phyloP scores from a whole-genome alignment of 2,329 filamentous ascomycete genomes.

The Myriosclerotinia duriaeana region DNA sequence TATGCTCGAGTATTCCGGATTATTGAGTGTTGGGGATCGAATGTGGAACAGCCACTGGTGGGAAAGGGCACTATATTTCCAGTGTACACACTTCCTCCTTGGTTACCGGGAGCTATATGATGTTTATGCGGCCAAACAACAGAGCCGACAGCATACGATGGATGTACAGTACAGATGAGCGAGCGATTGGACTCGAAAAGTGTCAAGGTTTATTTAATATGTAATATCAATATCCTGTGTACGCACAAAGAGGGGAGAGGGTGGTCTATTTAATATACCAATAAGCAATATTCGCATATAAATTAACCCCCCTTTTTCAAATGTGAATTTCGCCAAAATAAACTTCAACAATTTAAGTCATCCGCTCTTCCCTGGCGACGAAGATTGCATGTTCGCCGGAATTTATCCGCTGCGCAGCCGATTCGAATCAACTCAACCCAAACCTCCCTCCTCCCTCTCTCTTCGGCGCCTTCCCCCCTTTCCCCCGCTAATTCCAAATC shows the following conservation, averaged over 20 bases:
- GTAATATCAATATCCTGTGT: not conserved
- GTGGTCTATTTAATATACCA: not conserved
- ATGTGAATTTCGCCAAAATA: not conserved
- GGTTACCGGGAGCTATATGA: not conserved
- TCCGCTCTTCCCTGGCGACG: too few relatives aligned
- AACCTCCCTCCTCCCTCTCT: too few relatives aligned
- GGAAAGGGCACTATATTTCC: not conserved
- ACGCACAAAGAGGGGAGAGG: not conserved
- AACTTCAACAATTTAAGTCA: not conserved
- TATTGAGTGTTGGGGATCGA: not conserved
- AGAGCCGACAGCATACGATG: not conserved
- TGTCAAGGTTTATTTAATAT: conserved; percentile 2
- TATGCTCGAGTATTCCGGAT: not conserved
- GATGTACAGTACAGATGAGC: not conserved
- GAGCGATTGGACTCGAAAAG: not conserved
- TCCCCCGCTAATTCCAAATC: too few relatives aligned
- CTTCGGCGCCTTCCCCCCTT: too few relatives aligned
- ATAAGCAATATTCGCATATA: not conserved
- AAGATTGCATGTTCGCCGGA: too few relatives aligned
- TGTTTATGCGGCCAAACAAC: not conserved
- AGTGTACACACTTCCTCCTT: not conserved
- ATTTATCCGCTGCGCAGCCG: too few relatives aligned
- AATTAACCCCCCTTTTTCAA: not conserved
- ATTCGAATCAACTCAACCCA: too few relatives aligned
- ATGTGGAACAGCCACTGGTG: not conserved